Conservation (phyloP, 345 rosid genomes). For the Psidium guajava region DNA sequence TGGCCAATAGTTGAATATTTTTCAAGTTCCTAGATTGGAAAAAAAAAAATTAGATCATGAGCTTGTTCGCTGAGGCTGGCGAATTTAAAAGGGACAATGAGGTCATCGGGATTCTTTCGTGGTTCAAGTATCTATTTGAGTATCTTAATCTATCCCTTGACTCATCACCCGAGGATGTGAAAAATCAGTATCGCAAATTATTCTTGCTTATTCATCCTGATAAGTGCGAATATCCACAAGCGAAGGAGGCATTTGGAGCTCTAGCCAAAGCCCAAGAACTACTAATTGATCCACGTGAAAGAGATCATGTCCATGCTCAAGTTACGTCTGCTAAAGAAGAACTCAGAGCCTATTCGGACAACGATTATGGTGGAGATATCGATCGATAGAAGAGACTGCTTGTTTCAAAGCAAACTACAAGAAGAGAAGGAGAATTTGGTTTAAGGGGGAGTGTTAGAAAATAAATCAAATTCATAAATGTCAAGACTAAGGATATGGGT, state of each 20-base stretch:
- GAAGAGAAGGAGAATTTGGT: no score
- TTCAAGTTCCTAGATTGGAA: not conserved
- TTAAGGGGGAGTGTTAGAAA: no score
- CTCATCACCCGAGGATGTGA: constrained; percentile 57
- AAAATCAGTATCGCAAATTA: constrained; percentile 87
- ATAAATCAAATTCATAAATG: no score
- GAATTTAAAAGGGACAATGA: no score
- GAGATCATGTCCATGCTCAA: constrained; percentile 75
- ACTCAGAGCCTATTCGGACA: no score
- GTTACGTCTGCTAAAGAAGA: constrained; percentile 65
- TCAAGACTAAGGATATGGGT: no score
- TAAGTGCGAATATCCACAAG: constrained; percentile 95
- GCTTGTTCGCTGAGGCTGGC: no score
- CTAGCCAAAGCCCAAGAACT: constrained; percentile 80
- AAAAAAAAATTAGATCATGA: no score
- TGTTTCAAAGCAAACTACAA: no score
- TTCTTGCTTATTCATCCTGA: constrained; percentile 94
- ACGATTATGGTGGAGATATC: no score
- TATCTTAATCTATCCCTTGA: constrained; percentile 68
- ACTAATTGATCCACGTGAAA: constrained; percentile 64
- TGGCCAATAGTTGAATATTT: not conserved
- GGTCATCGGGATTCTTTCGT: constrained; percentile 66
- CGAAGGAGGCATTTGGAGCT: constrained; percentile 95
- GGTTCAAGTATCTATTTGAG: constrained; percentile 94
- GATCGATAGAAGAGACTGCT: no score